These are phyloP conservation scores for Ceratobasidium papillatum DNA, from an alignment of 1,284 basidiomycete genomes.

Conservation along the genomic window DNA sequence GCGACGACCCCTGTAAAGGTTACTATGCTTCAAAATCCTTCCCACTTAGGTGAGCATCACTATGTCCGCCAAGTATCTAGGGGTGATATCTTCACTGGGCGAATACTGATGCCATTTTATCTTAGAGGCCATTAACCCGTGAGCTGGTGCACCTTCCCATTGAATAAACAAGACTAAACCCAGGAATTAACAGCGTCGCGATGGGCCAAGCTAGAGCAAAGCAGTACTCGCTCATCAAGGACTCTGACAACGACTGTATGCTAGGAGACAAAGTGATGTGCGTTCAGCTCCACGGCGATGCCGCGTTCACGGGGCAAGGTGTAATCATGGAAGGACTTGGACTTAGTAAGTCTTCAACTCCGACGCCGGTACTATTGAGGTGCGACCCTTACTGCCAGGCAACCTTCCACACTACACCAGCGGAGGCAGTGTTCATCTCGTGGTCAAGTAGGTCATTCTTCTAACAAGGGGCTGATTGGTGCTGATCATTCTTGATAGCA, in stretches of 20 bases:
- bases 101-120: background rate
- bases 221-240: slow-evolving; percentile 83
- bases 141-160: background rate
- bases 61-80: background rate
- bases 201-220: slow-evolving; percentile 91
- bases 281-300: slow-evolving; percentile 89
- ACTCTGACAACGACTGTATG: slow-evolving; percentile 67
- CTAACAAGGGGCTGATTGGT: background rate
- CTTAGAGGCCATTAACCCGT: slow-evolving; percentile 81
- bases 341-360: slow-evolving; percentile 63
- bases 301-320: slow-evolving; percentile 88
- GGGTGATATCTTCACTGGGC: background rate
- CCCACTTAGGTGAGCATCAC: slow-evolving; percentile 71
- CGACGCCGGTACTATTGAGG: slow-evolving; percentile 35
- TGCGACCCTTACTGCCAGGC: slow-evolving; percentile 59
- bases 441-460: slow-evolving; percentile 79
- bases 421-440: slow-evolving; percentile 87
- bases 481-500: slow-evolving; percentile 52
- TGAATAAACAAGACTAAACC: background rate
- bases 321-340: slow-evolving; percentile 89
- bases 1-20: slow-evolving; percentile 65
- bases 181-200: slow-evolving; percentile 58
- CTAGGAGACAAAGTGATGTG: slow-evolving; percentile 87
- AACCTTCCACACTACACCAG: slow-evolving; percentile 88
- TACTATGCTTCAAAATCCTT: slow-evolving; percentile 85